Conservation (phyloP, 768 basidiomycete genomes). For the Mycena indigotica region DNA sequence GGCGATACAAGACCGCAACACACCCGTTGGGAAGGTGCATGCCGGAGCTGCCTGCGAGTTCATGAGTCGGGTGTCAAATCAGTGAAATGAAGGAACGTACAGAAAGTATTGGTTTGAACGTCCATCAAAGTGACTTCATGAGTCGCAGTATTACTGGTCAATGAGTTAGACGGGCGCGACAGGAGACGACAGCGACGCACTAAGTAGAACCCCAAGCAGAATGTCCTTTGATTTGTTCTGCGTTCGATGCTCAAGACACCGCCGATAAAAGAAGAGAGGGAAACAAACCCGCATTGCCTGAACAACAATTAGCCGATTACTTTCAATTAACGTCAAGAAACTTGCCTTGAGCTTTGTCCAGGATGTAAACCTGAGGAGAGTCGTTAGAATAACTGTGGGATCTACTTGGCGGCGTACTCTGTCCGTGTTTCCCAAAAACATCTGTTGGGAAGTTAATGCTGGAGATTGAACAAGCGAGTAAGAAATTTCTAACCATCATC, state of each 20-base stretch:
- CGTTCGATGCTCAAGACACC: constrained; percentile 40
- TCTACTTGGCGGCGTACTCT: constrained; percentile 47
- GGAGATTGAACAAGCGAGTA: background rate
- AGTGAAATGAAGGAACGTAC: constrained; percentile 42
- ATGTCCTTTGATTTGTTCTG: constrained; percentile 63
- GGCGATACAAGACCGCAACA: background rate
- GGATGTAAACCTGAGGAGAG: constrained; percentile 52
- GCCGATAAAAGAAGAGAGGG: background rate
- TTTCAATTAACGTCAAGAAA: background rate
- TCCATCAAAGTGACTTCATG: constrained; percentile 71
- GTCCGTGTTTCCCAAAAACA: constrained; percentile 78
- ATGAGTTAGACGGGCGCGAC: background rate
- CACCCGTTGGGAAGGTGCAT: constrained; percentile 74
- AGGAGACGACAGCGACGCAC: constrained; percentile 33
- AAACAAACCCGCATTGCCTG: background rate
- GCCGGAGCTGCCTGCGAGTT: constrained; percentile 44
- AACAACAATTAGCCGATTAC: background rate
- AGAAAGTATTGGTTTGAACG: constrained; percentile 74
- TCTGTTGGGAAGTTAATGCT: constrained; percentile 43
- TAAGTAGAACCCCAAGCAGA: constrained; percentile 77
- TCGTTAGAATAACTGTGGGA: background rate
- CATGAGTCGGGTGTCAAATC: background rate
- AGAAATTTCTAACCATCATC: constrained; percentile 14
- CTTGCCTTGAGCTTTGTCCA: constrained; percentile 83
- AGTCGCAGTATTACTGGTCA: constrained; percentile 61